These are phyloP conservation scores for Geum urbanum DNA, from an alignment of 306 rosid species.

Conservation along the genomic window DNA sequence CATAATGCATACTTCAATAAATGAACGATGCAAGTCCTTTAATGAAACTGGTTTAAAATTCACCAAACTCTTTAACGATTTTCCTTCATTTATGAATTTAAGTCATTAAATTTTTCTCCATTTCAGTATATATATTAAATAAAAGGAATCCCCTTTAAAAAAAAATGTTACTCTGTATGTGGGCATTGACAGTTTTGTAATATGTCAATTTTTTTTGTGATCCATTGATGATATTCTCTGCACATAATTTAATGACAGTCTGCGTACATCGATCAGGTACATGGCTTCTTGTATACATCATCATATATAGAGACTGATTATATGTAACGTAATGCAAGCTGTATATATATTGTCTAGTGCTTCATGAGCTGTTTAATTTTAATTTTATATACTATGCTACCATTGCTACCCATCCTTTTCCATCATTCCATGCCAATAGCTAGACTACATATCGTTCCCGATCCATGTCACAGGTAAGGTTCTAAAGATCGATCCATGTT, in stretches of 20 bases:
- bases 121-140: too few relatives aligned
- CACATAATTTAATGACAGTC: not conserved
- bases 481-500: too few relatives aligned
- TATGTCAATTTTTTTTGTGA: not conserved
- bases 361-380: not conserved
- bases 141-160: too few relatives aligned
- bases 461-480: too few relatives aligned
- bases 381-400: not conserved
- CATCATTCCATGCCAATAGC: not conserved
- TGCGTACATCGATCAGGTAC: not conserved
- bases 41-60: too few relatives aligned
- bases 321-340: conserved; percentile 2
- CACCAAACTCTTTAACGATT: too few relatives aligned
- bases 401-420: not conserved
- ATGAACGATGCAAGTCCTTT: too few relatives aligned
- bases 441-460: too few relatives aligned
- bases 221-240: not conserved
- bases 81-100: too few relatives aligned
- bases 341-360: not conserved
- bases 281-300: not conserved
- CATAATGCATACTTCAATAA: too few relatives aligned
- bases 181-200: not conserved
- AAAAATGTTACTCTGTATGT: not conserved
- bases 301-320: not conserved
- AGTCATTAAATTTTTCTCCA: too few relatives aligned